Base-by-base conservation (phyloP, 2,329 filamentous ascomycete species). In the Aureobasidium leucospermi region DNA sequence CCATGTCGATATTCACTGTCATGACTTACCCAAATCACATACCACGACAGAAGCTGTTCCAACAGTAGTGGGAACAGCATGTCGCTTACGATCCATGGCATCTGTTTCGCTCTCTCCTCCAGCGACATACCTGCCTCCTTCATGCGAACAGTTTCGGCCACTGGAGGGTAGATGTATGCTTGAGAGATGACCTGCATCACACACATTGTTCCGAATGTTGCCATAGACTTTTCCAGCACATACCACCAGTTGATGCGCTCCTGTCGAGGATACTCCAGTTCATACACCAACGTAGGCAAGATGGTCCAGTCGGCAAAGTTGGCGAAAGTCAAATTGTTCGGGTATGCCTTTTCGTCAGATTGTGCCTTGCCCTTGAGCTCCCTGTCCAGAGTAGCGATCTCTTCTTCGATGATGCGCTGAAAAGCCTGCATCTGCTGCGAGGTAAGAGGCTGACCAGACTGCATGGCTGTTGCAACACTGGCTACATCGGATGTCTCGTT, bases 111-210 rank as follows among this genome's bases (percentile, higher is more conserved):
- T 48, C 88, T 80, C 62, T 83, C 76, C 3, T 75, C 71, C 6
- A 89, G 74, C 0, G 85, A 76, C 70, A 88, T 77, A 6, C 83
- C 83, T 1, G 78, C 75, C 65, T 89, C 85, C 70, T 88, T 88
- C 80, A 88, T 85, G 61, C 77, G 76, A 34, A 88, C 74, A 0
- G 85, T 84, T 65, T 82, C 77, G 68, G 88, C 81, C 1, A 91
- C 86, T 0, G 89, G 82, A 0, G 89, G 88, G 67, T 90, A 91
- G 64, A 92, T 90, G 67, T 84, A 89, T 23, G 85, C 81, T 73
- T 92, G 88, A 0, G 85, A 87, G 55, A 92, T 79, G 68, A 90
- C 83, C 63, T 90, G 86, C 89, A 92, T 92, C 63, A 90, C 83
- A 67, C 86, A 85, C 41, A 91, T 82, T 59, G 89, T 78, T 6